phyloP scores from a whole-genome alignment of 495 filamentous ascomycete genomes.

The Annulohypoxylon moriforme region DNA sequence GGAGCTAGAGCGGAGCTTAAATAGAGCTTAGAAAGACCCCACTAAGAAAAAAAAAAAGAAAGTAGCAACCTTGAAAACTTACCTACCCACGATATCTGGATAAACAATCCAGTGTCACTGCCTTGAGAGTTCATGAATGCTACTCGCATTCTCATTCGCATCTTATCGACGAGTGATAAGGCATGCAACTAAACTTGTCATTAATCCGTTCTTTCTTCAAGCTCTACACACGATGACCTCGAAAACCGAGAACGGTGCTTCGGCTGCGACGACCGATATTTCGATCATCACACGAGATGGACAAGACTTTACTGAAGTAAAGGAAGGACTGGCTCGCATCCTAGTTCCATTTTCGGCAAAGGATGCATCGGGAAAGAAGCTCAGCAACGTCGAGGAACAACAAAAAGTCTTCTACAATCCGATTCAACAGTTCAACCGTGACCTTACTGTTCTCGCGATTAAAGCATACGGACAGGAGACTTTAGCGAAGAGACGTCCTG shows the following conservation, averaged over 20 bases:
- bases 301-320: conserved; percentile 55
- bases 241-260: conserved; percentile 24
- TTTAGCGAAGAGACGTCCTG: conserved; percentile 57
- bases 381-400: conserved; percentile 53
- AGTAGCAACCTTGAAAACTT: background rate
- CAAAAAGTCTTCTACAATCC: conserved; percentile 98
- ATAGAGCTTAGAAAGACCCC: background rate
- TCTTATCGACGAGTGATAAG: conserved; percentile 7
- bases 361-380: conserved; percentile 39
- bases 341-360: conserved; percentile 54
- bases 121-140: conserved; percentile 32
- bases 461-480: conserved; percentile 81
- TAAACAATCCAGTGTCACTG: background rate
- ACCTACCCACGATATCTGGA: background rate
- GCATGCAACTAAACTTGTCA: conserved; percentile 34
- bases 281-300: conserved; percentile 53
- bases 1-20: conserved; percentile 7
- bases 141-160: background rate
- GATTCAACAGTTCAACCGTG: conserved; percentile 98
- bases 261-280: conserved; percentile 46
- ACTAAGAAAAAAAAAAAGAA: conserved; percentile 3
- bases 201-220: conserved; percentile 23
- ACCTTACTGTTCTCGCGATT: conserved; percentile 91
- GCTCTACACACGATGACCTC: conserved; percentile 38
- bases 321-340: conserved; percentile 60